Base-by-base conservation (phyloP, 2,329 filamentous ascomycete genomes). In the Bipolaris oryzae region DNA sequence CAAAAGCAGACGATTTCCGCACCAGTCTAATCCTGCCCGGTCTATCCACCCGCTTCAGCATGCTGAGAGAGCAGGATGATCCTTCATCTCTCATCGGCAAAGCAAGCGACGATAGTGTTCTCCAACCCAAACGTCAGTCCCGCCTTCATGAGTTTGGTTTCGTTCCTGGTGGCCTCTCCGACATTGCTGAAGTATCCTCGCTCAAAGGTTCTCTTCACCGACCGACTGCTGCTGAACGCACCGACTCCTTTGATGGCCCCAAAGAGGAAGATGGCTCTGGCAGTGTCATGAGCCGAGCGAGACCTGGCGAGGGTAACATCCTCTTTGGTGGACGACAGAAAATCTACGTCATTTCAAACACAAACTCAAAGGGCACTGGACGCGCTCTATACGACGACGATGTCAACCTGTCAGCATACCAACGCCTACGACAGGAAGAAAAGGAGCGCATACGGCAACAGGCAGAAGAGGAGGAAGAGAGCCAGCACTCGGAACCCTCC, bases 21-120 rank as follows among this genome's bases (percentile, higher is more conserved):
- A 99, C 95, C 3, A 98, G 95, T 81, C 80, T 99, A 56, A 82
- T 99, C 60, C 96, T 99, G 94, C 93, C 92, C 0, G 94, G 93
- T 39, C 83, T 99, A 4, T 98, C 94, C 0, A 92, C 93, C 11
- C 88, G 95, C 6, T 99, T 99, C 76, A 98, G 94, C 66, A 98
- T 98, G 94, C 81, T 98, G 31, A 84, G 92, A 69, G 94, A 97
- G 76, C 94, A 97, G 74, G 93, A 97, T 74, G 92, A 97, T 69
- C 94, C 94, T 1, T 89, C 82, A 60, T 94, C 92, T 1, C 90
- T 92, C 74, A 84, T 97, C 31, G 94, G 94, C 55, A 97, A 98
- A 76, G 94, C 94, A 15, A 95, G 90, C 76, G 94, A 98, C 72
- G 94, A 97, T 76, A 97, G 93, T 65, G 93, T 98, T 3, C 79